These are phyloP conservation scores for Globisporangium spinosum DNA, from an alignment of 352 stramenopile species.

Conservation along the genomic window DNA sequence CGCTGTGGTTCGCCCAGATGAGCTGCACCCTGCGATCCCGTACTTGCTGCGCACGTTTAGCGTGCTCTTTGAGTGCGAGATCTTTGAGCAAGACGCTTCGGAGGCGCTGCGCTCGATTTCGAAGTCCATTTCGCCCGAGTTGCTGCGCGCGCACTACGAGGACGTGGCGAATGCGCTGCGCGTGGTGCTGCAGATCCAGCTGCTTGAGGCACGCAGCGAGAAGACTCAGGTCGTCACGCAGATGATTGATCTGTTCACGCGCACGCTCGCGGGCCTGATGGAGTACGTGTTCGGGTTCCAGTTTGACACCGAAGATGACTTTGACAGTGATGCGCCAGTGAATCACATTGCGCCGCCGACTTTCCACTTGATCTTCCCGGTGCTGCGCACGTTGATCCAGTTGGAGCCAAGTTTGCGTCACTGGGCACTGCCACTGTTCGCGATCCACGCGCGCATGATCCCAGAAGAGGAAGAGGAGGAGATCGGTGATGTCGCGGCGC, in stretches of 20 bases:
- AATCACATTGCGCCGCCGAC: constrained; percentile 71
- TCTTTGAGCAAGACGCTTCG: constrained; percentile 49
- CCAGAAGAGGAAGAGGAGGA: constrained; percentile 86
- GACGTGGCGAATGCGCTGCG: constrained; percentile 59
- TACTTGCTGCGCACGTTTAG: constrained; percentile 50
- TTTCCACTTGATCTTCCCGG: constrained; percentile 75
- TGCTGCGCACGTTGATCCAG: constrained; percentile 54
- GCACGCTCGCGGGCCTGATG: constrained; percentile 58
- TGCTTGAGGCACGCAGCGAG: constrained; percentile 35
- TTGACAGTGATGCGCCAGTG: constrained; percentile 56
- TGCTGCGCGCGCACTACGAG: constrained; percentile 65
- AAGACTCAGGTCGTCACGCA: constrained; percentile 34
- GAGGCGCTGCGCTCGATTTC: constrained; percentile 40
- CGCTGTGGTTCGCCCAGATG: constrained; percentile 44
- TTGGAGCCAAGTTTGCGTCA: constrained; percentile 49
- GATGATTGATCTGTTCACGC: constrained; percentile 53
- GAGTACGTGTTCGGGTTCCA: constrained; percentile 81
- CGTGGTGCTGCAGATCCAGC: constrained; percentile 43
- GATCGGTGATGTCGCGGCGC: constrained; percentile 72
- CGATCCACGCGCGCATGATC: constrained; percentile 82
- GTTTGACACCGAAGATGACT: constrained; percentile 75
- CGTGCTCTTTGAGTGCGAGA: constrained; percentile 48
- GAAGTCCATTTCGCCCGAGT: constrained; percentile 53
- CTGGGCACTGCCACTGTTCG: constrained; percentile 73
- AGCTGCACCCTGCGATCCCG: constrained; percentile 71